Base-by-base conservation (phyloP, 257 asterid species). In the Cinchona pubescens region DNA sequence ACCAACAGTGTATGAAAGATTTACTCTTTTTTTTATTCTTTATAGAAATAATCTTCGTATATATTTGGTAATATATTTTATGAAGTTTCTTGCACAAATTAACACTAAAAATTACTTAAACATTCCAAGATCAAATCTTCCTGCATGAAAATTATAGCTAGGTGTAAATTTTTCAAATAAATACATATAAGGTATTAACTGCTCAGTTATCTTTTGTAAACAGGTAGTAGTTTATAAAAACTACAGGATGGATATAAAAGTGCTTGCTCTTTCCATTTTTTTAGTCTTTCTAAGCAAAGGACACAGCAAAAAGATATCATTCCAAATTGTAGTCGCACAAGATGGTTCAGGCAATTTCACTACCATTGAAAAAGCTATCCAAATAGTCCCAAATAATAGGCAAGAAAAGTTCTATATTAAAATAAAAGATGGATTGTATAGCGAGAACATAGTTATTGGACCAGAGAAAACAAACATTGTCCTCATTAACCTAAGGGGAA, bases 401-500 rank as follows among this genome's bases (percentile, higher is more conserved):
- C 0, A 29, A 23, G 0, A 5, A 27, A 67, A 42, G 48, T 35
- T 45, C 3, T 13, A 25, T 18, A 80, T 64, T 38, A 3, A 14
- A 2, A 64, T 71, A 3, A 71, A 71, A 13, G 21, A 30, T 8
- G 72, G 80, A 37, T 0, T 34, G 0, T 80, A 80, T 4, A 0
- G 51, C 0, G 75, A 76, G n/a, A 0, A 34, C 15, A 40, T 80
- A 9, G 11, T 32, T 6, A 15, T 78, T 7, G 46, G 48, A 32
- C 0, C 0, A 4, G 62, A 30, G 16, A 71, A 80, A 27, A 72
- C n/a, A 0, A 72, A 80, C 14, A 14, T 80, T 2, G 51, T 53
- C 13, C 59, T 80, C 0, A 25, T 75, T 1, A n/a, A n/a, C n/a
- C n/a, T n/a, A n/a, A n/a, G 78, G 83, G 16, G 71, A 80, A 16